Percentiles rank a stretch among this genome's conserved stretches.
These are phyloP conservation scores for Hypholoma fasciculare DNA, from an alignment of 768 basidiomycete species.

Conservation along the genomic window DNA sequence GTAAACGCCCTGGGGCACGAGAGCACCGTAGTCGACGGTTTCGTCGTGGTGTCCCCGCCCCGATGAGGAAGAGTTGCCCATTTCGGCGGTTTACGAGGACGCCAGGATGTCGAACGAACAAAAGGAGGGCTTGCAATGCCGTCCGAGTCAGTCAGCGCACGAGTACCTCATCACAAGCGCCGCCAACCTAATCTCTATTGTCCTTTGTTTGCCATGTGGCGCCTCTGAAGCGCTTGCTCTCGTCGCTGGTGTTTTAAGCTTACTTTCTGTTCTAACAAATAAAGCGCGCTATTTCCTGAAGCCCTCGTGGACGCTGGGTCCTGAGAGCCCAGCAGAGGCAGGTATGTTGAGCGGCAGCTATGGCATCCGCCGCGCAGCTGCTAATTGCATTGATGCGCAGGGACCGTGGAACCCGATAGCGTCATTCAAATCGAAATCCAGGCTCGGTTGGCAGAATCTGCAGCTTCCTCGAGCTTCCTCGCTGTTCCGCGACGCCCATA, in stretches of 20 bases:
- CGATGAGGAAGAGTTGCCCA: conserved; percentile 84
- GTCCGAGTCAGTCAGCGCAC: conserved; percentile 25
- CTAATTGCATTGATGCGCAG: conserved; percentile 1
- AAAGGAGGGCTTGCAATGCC: conserved; percentile 16
- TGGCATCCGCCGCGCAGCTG: background rate
- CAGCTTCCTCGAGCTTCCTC: conserved; percentile 3
- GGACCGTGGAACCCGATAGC: conserved; percentile 30
- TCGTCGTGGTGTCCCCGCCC: conserved; percentile 77
- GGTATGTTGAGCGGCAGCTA: too few relatives aligned
- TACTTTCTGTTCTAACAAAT: too few relatives aligned
- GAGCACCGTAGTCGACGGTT: conserved; percentile 79
- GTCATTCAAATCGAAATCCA: conserved; percentile 17
- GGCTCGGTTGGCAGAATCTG: conserved; percentile 9
- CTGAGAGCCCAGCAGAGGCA: too few relatives aligned
- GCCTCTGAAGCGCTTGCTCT: background rate
- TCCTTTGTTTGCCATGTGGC: conserved; percentile 40
- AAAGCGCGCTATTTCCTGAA: too few relatives aligned
- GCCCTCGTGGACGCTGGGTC: too few relatives aligned
- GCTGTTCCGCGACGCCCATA: conserved; percentile 6
- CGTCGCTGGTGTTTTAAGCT: too few relatives aligned
- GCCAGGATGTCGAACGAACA: conserved; percentile 16
- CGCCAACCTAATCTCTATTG: conserved; percentile 32
- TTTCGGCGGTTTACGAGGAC: conserved; percentile 29
- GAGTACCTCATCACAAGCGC: conserved; percentile 5
- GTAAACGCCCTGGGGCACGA: conserved; percentile 86